A percentile compares a stretch with the other conserved stretches of the same genome.
Conservation (phyloP, 1,139 yeast species). For the Hemisphaericaspora subhashii region DNA sequence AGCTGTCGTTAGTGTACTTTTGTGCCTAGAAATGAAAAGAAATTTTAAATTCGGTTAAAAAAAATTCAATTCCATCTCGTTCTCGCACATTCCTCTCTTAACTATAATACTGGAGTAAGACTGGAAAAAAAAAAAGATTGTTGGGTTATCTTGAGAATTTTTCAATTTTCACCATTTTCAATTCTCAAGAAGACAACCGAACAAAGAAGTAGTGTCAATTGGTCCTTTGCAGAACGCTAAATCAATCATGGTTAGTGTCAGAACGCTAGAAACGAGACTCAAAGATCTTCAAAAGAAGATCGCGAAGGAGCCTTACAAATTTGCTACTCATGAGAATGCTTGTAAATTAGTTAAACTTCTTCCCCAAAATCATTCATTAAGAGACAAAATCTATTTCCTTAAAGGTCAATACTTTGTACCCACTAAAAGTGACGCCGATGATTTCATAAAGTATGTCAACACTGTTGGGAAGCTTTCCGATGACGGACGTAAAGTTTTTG, state of each 20-base stretch:
- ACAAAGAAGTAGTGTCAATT: too few relatives aligned
- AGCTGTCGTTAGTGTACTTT: background rate
- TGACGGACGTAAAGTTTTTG: background rate
- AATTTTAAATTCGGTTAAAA: constrained; percentile 3
- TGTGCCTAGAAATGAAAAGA: constrained; percentile 1
- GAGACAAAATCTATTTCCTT: background rate
- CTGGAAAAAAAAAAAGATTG: too few relatives aligned
- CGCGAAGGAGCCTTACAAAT: background rate
- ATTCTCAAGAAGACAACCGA: too few relatives aligned
- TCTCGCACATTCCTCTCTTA: too few relatives aligned
- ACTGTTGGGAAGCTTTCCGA: background rate
- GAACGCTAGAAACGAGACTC: background rate
- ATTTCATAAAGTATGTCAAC: background rate
- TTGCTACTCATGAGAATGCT: background rate
- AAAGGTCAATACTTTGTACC: background rate
- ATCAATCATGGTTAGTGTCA: too few relatives aligned
- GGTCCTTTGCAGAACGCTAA: too few relatives aligned
- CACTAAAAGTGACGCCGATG: background rate
- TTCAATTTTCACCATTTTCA: too few relatives aligned
- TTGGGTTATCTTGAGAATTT: too few relatives aligned
- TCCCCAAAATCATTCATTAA: background rate
- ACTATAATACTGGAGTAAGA: too few relatives aligned
- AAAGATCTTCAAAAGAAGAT: background rate
- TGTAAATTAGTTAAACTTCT: background rate
- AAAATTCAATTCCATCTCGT: too few relatives aligned